A percentile compares a stretch with the other conserved stretches of the same genome.
phyloP scores from a whole-genome alignment of 768 basidiomycete species.

The Rhodotorula sphaerocarpa region DNA sequence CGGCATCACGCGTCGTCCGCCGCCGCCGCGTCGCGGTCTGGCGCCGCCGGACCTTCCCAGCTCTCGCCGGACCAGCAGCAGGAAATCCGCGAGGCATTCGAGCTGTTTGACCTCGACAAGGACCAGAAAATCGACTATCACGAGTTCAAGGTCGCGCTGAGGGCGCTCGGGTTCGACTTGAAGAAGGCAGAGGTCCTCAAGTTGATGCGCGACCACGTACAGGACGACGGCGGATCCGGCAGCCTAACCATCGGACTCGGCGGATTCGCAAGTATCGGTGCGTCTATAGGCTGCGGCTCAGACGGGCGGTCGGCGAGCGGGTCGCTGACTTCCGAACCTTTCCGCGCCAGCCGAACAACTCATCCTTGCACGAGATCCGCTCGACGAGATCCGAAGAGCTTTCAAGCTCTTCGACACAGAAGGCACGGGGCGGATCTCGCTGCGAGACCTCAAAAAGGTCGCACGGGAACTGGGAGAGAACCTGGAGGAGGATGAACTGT shows the following conservation, averaged over 20 bases:
- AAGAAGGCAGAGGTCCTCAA: slow-evolving; percentile 98
- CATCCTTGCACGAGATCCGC: slow-evolving; percentile 86
- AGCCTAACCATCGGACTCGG: slow-evolving; percentile 71
- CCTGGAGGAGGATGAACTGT: slow-evolving; percentile 94
- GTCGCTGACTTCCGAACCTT: neutral
- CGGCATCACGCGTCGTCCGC: slow-evolving; percentile 8
- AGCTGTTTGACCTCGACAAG: slow-evolving; percentile 98
- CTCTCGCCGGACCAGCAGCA: slow-evolving; percentile 55
- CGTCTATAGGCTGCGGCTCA: slow-evolving; percentile 42
- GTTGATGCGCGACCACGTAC: slow-evolving; percentile 81
- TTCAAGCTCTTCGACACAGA: slow-evolving; percentile 97
- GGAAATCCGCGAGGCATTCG: slow-evolving; percentile 97
- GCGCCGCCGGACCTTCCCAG: slow-evolving; percentile 1
- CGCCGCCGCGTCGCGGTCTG: neutral
- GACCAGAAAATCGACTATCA: slow-evolving; percentile 93
- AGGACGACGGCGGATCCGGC: slow-evolving; percentile 50
- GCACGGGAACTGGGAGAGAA: slow-evolving; percentile 95
- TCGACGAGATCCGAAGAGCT: slow-evolving; percentile 90
- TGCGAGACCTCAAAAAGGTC: slow-evolving; percentile 81
- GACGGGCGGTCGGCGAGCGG: neutral
- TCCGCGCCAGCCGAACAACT: slow-evolving; percentile 71
- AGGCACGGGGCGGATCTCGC: slow-evolving; percentile 82
- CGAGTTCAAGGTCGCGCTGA: slow-evolving; percentile 97
- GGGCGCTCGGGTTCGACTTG: slow-evolving; percentile 91
- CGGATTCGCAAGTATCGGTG: slow-evolving; percentile 87